These are phyloP conservation scores for Desmodesmus armatus DNA, from an alignment of 139 green algal species.

Conservation along the genomic window DNA sequence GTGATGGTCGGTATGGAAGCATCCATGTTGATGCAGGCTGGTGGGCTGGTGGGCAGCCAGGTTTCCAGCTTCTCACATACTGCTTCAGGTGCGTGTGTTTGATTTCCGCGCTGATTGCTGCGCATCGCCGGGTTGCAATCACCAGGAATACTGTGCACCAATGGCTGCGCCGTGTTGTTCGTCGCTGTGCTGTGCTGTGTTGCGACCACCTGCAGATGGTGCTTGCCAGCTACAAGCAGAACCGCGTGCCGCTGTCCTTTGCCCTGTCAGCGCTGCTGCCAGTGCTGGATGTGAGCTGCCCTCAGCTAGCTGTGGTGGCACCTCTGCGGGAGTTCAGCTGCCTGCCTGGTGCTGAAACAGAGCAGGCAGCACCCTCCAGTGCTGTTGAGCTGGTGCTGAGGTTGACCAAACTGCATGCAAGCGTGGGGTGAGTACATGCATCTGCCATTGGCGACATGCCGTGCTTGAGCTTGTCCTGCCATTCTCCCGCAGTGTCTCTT, in stretches of 20 bases:
- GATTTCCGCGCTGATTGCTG: background rate
- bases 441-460: background rate
- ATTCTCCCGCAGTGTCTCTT: no score
- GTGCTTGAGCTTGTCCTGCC: no score
- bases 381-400: constrained; percentile 21
- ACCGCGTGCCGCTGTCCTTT: constrained; percentile 51
- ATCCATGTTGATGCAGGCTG: no score
- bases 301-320: constrained; percentile 35
- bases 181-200: no score
- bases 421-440: constrained; percentile 18
- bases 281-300: constrained; percentile 55
- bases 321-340: background rate
- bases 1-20: no score
- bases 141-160: no score
- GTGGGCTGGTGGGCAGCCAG: no score
- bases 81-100: background rate
- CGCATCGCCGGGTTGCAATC: no score
- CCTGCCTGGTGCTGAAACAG: background rate
- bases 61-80: background rate
- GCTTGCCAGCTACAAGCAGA: constrained; percentile 56
- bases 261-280: constrained; percentile 58
- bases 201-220: constrained; percentile 35
- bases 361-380: background rate
- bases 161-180: no score
- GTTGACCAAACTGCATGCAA: constrained; percentile 17